A percentile compares a stretch with the other conserved stretches of the same genome.
Conservation (phyloP, 2,329 filamentous ascomycete genomes). For the Alternaria conjuncta region DNA sequence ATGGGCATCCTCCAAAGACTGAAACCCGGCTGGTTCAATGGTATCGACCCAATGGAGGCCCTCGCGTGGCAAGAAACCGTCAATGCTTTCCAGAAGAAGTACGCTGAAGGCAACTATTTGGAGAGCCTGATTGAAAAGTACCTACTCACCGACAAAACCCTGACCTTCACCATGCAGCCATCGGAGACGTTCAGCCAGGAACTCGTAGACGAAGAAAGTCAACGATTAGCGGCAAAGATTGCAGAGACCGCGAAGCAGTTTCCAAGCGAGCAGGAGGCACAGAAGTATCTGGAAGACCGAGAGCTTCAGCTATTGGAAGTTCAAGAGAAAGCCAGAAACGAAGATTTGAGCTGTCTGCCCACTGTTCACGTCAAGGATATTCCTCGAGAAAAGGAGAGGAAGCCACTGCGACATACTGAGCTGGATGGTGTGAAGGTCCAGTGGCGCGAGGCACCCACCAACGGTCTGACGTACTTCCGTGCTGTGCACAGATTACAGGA, state of each 20-base stretch:
- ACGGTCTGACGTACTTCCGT: constrained; percentile 94
- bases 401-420: constrained; percentile 66
- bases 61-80: constrained; percentile 92
- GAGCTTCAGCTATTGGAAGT: constrained; percentile 82
- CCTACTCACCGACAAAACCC: constrained; percentile 80
- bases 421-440: constrained; percentile 74
- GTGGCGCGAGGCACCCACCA: constrained; percentile 92
- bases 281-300: constrained; percentile 73
- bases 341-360: constrained; percentile 86
- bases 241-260: constrained; percentile 70
- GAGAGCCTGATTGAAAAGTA: constrained; percentile 89
- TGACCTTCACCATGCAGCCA: constrained; percentile 95
- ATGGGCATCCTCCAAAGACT: constrained; percentile 88
- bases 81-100: constrained; percentile 77
- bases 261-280: constrained; percentile 73
- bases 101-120: constrained; percentile 78
- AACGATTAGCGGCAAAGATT: constrained; percentile 77
- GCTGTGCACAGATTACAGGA: constrained; percentile 81
- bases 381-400: constrained; percentile 75
- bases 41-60: constrained; percentile 88
- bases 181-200: constrained; percentile 76
- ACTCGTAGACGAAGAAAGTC: constrained; percentile 76
- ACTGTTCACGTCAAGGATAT: constrained; percentile 91
- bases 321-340: constrained; percentile 81
- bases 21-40: constrained; percentile 94